phyloP scores from a whole-genome alignment of 1,139 yeast genomes.

The Lizanozyma gosingica region DNA sequence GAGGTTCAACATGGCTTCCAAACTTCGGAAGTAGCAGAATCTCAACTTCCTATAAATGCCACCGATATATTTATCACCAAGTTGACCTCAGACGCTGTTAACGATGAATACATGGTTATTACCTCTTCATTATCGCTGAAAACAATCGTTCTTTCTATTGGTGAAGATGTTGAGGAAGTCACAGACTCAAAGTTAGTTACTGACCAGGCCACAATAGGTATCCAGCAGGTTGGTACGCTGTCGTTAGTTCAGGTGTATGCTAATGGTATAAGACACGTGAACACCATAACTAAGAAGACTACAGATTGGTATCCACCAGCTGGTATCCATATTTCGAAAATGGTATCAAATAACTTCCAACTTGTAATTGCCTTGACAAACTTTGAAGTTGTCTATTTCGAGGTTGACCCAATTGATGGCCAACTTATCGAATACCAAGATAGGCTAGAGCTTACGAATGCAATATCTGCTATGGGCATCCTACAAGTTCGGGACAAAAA shows the following conservation, averaged over 20 bases:
- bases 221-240: slow-evolving; percentile 57
- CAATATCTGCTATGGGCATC: slow-evolving; percentile 7
- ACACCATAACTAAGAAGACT: slow-evolving; percentile 19
- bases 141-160: slow-evolving; percentile 68
- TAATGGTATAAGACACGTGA: slow-evolving; percentile 64
- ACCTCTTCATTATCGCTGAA: slow-evolving; percentile 49
- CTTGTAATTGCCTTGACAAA: slow-evolving; percentile 64
- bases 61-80: slow-evolving; percentile 54
- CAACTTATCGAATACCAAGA: slow-evolving; percentile 64
- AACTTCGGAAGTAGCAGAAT: slow-evolving; percentile 54
- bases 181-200: slow-evolving; percentile 52
- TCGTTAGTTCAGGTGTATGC: slow-evolving; percentile 68
- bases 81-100: slow-evolving; percentile 29
- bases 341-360: slow-evolving; percentile 61
- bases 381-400: slow-evolving; percentile 75
- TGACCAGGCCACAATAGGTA: slow-evolving; percentile 55
- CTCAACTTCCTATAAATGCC: slow-evolving; percentile 65
- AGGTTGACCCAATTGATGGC: slow-evolving; percentile 54
- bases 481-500: slow-evolving; percentile 12
- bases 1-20: slow-evolving; percentile 52
- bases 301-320: slow-evolving; percentile 84
- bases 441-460: slow-evolving; percentile 42
- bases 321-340: slow-evolving; percentile 53
- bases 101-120: slow-evolving; percentile 59
- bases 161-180: slow-evolving; percentile 74